A percentile compares a stretch with the other conserved stretches of the same genome.
These are phyloP conservation scores for Trypanosoma boissoni DNA, from an alignment of 208 protist genomes.

Conservation along the genomic window DNA sequence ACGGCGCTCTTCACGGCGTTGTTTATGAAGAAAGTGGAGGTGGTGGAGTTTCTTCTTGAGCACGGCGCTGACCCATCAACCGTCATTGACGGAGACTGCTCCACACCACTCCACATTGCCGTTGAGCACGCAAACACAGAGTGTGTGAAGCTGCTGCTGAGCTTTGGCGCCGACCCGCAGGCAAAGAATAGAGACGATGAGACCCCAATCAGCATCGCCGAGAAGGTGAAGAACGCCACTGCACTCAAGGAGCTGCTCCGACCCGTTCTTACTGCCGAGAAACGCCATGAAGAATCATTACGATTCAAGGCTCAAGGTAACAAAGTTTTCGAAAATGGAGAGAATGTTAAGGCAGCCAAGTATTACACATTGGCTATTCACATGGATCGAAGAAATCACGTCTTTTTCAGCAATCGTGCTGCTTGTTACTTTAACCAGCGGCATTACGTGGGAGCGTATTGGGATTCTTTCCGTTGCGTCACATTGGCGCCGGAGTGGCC, in stretches of 20 bases:
- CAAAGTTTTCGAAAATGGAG: conserved; percentile 79
- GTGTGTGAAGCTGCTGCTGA: conserved; percentile 62
- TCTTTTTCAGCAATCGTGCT: conserved; percentile 93
- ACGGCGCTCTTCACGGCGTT: conserved; percentile 82
- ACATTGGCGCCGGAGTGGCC: conserved; percentile 83
- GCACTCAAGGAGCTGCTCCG: conserved; percentile 70
- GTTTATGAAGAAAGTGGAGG: conserved; percentile 77
- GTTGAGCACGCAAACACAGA: conserved; percentile 75
- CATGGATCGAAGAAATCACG: conserved; percentile 76
- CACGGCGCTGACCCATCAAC: conserved; percentile 67
- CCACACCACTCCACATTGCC: conserved; percentile 84
- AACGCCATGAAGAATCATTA: conserved; percentile 51
- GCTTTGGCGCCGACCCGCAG: conserved; percentile 59
- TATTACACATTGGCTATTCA: conserved; percentile 92
- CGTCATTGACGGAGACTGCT: conserved; percentile 57
- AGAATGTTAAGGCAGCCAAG: conserved; percentile 90
- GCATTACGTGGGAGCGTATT: conserved; percentile 81
- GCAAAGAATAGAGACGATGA: conserved; percentile 62
- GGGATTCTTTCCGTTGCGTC: conserved; percentile 86
- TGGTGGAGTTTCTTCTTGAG: conserved; percentile 85
- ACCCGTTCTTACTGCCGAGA: conserved; percentile 31
- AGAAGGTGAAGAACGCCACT: conserved; percentile 39
- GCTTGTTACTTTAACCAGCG: conserved; percentile 89
- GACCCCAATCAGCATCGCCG: conserved; percentile 52
- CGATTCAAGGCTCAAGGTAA: conserved; percentile 89